phyloP scores from a whole-genome alignment of 371 early-diverging fungal species.

The Funneliformis caledonium region DNA sequence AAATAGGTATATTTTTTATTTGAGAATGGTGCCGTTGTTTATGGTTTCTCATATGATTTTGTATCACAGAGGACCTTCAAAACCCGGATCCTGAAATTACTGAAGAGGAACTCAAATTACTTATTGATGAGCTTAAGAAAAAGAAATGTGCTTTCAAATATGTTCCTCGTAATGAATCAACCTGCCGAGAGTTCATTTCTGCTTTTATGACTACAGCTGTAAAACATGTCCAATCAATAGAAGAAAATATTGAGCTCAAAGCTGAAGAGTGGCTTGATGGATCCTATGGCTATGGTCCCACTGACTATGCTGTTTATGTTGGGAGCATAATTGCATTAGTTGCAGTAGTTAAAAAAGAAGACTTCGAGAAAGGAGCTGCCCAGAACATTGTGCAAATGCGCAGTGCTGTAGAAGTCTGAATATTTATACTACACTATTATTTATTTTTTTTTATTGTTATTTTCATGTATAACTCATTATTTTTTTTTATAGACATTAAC shows the following conservation, averaged over 20 bases:
- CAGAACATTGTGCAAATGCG: slow-evolving; percentile 33
- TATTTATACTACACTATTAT: not conserved
- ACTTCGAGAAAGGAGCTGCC: slow-evolving; percentile 18
- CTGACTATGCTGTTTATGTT: slow-evolving; percentile 2
- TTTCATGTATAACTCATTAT: not conserved
- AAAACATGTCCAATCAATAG: not conserved
- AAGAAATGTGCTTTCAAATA: too few relatives aligned
- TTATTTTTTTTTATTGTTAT: not conserved
- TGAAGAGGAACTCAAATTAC: not conserved
- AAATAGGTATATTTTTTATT: not conserved
- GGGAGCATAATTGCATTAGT: not conserved
- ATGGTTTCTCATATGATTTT: not conserved
- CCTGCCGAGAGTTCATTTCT: slow-evolving; percentile 28
- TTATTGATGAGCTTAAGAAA: not conserved
- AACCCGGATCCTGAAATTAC: not conserved
- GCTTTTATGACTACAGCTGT: not conserved
- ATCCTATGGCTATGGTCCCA: slow-evolving; percentile 9
- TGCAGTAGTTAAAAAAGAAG: slow-evolving; percentile 5
- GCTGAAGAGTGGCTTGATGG: slow-evolving; percentile 16
- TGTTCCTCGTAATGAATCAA: not conserved
- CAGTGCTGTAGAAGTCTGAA: slow-evolving; percentile 4
- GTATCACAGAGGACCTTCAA: not conserved
- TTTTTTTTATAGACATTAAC: not conserved
- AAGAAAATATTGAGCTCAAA: not conserved
- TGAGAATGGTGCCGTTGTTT: not conserved